Conservation (phyloP, 2,329 filamentous ascomycete species). For the Myriosclerotinia scirpicola region DNA sequence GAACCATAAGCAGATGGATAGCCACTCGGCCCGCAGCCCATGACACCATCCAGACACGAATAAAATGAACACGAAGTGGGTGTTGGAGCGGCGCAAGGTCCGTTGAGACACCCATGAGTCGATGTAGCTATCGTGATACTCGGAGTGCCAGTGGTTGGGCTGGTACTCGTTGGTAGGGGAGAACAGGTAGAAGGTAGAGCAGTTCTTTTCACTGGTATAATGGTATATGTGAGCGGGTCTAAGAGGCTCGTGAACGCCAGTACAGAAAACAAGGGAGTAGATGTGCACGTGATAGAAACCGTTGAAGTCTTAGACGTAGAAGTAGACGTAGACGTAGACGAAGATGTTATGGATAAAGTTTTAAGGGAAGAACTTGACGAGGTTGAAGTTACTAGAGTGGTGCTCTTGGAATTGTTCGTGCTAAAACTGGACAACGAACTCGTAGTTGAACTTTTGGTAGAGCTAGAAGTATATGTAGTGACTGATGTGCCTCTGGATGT, state of each 20-base stretch:
- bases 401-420: neutral
- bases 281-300: neutral
- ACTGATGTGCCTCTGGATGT: neutral
- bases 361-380: neutral
- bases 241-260: neutral
- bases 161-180: neutral
- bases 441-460: neutral
- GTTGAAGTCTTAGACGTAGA: no score
- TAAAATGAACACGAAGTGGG: neutral
- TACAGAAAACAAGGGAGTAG: neutral
- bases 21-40: neutral
- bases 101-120: neutral
- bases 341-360: neutral
- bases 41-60: neutral
- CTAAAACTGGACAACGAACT: neutral
- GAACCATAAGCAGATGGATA: neutral
- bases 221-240: neutral
- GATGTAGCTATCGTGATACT: neutral
- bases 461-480: neutral
- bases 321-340: no score
- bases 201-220: neutral
- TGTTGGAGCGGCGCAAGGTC: neutral
- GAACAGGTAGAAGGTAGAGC: neutral
- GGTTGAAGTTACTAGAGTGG: neutral
- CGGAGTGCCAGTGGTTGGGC: constrained; percentile 30